Base-by-base conservation (phyloP, 169 alveolate genomes). In the Plasmodium malariae region DNA sequence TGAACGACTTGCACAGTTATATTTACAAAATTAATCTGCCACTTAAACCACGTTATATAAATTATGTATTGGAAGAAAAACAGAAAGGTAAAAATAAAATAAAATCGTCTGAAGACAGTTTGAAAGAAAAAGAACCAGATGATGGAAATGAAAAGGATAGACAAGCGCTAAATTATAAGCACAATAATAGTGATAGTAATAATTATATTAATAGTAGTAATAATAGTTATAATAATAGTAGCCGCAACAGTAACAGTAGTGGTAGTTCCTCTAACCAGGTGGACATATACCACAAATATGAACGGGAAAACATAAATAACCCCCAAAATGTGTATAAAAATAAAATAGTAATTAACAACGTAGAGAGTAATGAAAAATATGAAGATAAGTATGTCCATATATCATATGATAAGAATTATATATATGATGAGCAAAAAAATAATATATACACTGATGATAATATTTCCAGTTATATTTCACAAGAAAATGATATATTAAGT, bases 1-100 rank as follows among this genome's bases (percentile, higher is more conserved):
- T 74, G 88, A 74, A 74, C 63, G 88, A 74, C 26, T 34, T 74
- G 28, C 88, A 74, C 28, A 74, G 88, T 34, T 74, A 74, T 32
- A 65, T 74, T 3, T 74, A 74, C 74, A 59, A 74, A 74, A 59
- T 74, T 43, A 74, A 74, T 32, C 57, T 74, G 30, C 88, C 88
- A 3, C 43, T 74, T 30, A 74, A 74, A 65, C 88, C 88, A 2
- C 88, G 57, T 11, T 74, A 74, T n/a, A 34, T 74, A 40, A 32
- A 65, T 19, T 74, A 74, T 59, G 65, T 74, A n/a, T 30, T 74
- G 26, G 55, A 74, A 65, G 88, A 51, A 32, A 74, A 74, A 49
- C 43, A 48, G 32, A 62, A 59, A 60, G 43, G 19, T 21, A 12
- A 14, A 45, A 51, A 14, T n/a, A 49, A 57, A 55, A 30, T 32